These are phyloP conservation scores for Moringa oleifera DNA, from an alignment of 345 rosid genomes.

Conservation along the genomic window DNA sequence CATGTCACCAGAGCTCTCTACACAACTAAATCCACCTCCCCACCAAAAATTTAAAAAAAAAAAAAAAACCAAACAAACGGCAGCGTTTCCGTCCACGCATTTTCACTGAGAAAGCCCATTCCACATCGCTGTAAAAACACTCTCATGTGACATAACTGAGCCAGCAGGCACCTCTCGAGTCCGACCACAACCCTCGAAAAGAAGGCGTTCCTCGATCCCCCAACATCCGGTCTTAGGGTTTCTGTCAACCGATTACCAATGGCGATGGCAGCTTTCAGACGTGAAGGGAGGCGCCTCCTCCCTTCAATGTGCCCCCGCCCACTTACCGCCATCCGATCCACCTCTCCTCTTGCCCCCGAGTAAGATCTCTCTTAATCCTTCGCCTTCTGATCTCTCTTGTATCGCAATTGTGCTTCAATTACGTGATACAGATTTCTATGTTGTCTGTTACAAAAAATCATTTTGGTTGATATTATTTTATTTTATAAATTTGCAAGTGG, in stretches of 20 bases:
- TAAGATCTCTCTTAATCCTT: slow-evolving; percentile 18
- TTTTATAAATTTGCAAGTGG: too few relatives aligned
- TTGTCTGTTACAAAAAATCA: slow-evolving; percentile 1
- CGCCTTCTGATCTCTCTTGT: background rate
- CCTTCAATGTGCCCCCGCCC: slow-evolving; percentile 57
- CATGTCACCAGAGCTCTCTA: too few relatives aligned
- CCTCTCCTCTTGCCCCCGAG: slow-evolving; percentile 32
- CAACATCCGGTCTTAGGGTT: slow-evolving; percentile 14
- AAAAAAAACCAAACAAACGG: too few relatives aligned
- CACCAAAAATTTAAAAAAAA: too few relatives aligned
- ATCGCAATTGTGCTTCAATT: slow-evolving; percentile 2
- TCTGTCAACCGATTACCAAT: slow-evolving; percentile 24
- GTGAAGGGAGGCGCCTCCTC: slow-evolving; percentile 76
- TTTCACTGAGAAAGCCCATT: too few relatives aligned
- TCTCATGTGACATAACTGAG: too few relatives aligned
- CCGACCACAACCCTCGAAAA: background rate
- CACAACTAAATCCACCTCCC: too few relatives aligned
- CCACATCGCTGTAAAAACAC: too few relatives aligned
- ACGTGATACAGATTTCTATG: too few relatives aligned
- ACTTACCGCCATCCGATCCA: slow-evolving; percentile 40
- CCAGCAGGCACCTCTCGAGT: too few relatives aligned
- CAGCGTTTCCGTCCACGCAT: too few relatives aligned
- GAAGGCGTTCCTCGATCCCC: background rate
- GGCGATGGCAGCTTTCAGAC: slow-evolving; percentile 75
- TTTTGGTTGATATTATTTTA: too few relatives aligned